Conservation (phyloP, 2,329 filamentous ascomycete species). For the Dactylellina haptotyla region DNA sequence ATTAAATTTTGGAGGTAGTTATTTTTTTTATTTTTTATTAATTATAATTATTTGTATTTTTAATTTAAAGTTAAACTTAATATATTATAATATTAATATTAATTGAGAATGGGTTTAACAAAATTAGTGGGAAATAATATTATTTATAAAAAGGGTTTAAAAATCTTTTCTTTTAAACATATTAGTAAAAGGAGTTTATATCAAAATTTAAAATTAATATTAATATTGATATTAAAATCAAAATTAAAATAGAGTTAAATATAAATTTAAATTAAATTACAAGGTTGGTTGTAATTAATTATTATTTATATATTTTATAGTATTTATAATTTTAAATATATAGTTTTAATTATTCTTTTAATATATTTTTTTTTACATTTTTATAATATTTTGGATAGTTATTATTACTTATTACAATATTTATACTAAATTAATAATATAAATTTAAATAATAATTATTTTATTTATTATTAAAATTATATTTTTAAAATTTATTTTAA, state of each 20-base stretch:
- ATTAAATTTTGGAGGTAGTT: too few species aligned
- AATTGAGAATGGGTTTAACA: too few species aligned
- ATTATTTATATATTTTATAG: neutral
- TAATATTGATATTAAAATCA: neutral
- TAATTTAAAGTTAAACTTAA: too few species aligned
- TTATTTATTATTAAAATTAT: neutral
- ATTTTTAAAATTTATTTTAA: neutral
- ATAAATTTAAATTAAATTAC: neutral
- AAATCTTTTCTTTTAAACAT: neutral
- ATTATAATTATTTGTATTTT: too few species aligned
- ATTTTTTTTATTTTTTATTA: too few species aligned
- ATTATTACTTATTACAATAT: neutral
- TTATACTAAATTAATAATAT: neutral
- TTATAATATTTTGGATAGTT: neutral
- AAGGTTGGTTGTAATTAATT: neutral
- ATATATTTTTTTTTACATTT: neutral
- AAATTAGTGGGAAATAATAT: too few species aligned
- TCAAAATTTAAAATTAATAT: neutral
- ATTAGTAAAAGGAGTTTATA: too few species aligned
- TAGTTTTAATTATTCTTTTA: neutral
- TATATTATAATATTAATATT: too few species aligned
- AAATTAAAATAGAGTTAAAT: neutral
- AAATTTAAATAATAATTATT: neutral
- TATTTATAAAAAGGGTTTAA: neutral
- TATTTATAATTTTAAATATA: neutral